Conservation (phyloP, 768 basidiomycete genomes). For the Galerina marginata region DNA sequence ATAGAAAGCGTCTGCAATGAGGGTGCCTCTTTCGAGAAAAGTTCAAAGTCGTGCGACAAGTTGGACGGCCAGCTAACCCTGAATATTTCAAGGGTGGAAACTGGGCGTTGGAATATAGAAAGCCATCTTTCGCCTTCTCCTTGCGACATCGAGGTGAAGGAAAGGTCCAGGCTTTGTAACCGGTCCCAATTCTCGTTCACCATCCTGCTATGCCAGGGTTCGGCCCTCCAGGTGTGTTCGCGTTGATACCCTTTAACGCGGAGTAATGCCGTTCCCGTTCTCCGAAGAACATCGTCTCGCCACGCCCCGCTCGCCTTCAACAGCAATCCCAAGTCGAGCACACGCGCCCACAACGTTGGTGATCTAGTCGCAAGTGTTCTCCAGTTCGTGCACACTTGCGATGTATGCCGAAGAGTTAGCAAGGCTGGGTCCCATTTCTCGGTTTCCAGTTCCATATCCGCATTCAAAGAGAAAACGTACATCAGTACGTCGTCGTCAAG, state of each 20-base stretch:
- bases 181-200: no score
- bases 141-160: no score
- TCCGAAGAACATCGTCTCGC: background rate
- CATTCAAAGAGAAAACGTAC: background rate
- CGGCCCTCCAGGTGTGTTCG: no score
- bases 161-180: no score
- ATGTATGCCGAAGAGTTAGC: background rate
- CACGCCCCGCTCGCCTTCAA: background rate
- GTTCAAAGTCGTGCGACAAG: no score
- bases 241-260: background rate
- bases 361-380: background rate
- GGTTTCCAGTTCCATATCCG: background rate
- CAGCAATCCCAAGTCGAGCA: background rate
- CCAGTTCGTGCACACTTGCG: conserved; percentile 3
- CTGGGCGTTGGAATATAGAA: no score
- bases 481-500: background rate
- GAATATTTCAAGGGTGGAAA: no score
- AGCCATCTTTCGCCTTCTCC: no score
- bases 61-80: no score
- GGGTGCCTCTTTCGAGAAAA: no score
- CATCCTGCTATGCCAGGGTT: no score
- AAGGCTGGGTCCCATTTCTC: background rate
- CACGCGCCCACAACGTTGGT: background rate
- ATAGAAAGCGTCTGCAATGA: no score
- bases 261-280: background rate